Conservation (phyloP, 2,329 filamentous ascomycete species). For the Phialophora expanda region DNA sequence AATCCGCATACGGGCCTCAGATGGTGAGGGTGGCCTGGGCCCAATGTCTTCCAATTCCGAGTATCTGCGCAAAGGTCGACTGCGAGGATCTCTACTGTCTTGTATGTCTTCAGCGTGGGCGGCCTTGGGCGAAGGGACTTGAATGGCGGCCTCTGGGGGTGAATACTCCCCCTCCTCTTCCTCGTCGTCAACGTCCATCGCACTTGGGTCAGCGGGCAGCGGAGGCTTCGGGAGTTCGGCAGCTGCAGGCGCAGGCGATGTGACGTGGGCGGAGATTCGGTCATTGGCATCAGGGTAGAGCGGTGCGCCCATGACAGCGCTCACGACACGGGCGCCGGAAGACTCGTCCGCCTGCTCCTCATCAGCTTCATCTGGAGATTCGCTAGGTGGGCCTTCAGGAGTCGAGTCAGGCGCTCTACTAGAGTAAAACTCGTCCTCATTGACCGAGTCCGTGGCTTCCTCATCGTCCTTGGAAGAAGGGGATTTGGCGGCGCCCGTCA, state of each 20-base stretch:
- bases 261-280: constrained; percentile 14
- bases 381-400: constrained; percentile 50
- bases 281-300: constrained; percentile 24
- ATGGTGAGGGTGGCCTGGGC: constrained; percentile 32
- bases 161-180: constrained; percentile 56
- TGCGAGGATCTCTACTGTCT: constrained; percentile 38
- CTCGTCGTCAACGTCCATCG: constrained; percentile 42
- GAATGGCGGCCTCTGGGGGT: constrained; percentile 50
- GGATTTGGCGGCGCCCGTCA: constrained; percentile 72
- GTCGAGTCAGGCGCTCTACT: constrained; percentile 83
- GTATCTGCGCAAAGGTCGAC: constrained; percentile 38
- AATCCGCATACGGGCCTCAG: constrained; percentile 61
- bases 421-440: constrained; percentile 95
- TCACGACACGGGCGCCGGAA: constrained; percentile 31
- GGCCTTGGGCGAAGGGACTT: constrained; percentile 43
- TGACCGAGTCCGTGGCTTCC: constrained; percentile 68
- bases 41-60: constrained; percentile 38
- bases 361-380: constrained; percentile 41
- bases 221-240: constrained; percentile 14
- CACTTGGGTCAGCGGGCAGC: constrained; percentile 11
- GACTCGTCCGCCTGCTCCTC: constrained; percentile 44
- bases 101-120: constrained; percentile 25
- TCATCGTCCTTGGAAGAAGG: constrained; percentile 61
- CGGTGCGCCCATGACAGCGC: constrained; percentile 37
- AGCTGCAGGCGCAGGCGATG: constrained; percentile 5